phyloP scores from a whole-genome alignment of 441 rosid genomes.

The Populus hybrid region DNA sequence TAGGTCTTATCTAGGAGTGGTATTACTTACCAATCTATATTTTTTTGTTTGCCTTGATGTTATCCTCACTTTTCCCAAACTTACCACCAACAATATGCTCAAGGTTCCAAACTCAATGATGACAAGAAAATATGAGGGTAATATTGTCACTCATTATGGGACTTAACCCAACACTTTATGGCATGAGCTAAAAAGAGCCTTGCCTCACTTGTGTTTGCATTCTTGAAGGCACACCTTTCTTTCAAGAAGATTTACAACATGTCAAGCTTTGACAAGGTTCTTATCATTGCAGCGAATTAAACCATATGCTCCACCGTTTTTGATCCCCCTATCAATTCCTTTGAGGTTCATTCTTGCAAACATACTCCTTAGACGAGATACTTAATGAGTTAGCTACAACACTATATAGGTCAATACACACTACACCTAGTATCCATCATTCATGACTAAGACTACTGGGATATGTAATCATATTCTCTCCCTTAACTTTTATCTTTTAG shows the following conservation, averaged over 20 bases:
- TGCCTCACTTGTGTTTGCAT: background rate
- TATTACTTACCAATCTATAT: too few relatives aligned
- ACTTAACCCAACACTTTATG: background rate
- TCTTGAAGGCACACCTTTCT: background rate
- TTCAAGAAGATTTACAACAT: too few relatives aligned
- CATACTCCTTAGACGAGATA: background rate
- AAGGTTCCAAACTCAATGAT: background rate
- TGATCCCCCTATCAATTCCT: too few relatives aligned
- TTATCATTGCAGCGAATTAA: background rate
- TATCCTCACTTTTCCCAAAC: background rate
- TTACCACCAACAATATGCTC: background rate
- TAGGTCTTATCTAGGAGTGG: too few relatives aligned
- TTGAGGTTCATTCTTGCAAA: too few relatives aligned
- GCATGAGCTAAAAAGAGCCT: background rate
- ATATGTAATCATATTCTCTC: background rate
- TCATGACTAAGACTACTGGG: background rate
- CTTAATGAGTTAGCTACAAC: conserved; percentile 1
- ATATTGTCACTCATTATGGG: background rate
- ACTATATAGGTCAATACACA: background rate
- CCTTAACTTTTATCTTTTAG: conserved; percentile 8
- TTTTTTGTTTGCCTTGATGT: background rate
- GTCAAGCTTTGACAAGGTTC: background rate
- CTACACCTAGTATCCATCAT: background rate
- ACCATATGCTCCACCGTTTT: too few relatives aligned
- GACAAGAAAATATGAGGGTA: too few relatives aligned